Base-by-base conservation (phyloP, 2,329 filamentous ascomycete species). In the Neurospora sp. region DNA sequence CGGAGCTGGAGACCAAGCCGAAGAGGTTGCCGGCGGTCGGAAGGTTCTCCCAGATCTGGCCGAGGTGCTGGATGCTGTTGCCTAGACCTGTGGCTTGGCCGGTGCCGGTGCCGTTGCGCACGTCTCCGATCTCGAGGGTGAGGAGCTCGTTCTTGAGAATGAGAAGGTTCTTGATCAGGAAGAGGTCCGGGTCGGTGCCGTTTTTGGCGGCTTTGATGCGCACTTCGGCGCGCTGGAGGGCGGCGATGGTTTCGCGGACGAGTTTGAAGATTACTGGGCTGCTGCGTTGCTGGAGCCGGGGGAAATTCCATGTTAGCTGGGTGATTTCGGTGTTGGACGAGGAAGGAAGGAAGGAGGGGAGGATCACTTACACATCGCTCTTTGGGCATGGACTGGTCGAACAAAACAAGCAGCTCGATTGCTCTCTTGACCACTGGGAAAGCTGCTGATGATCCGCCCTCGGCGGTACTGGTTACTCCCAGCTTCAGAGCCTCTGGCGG, bases 61-160 rank as follows among this genome's bases (percentile, higher is more conserved):
- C 81, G 75, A 90, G 90, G 75, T 90, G 87, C 74, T 89, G 86
- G 82, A 87, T 84, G 4, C 82, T 81, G 17, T 81, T 7, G 81
- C 79, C 66, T 86, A 83, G 42, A 62, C 67, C 5, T 67, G 67
- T 4, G 43, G 58, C 17, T 38, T 40, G 28, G 11, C 52, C 38
- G 33, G 58, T n/a, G 17, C 38, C 38, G 40, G 10, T 28, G 39
- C 68, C 71, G 69, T 85, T 85, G 71, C 87, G 82, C 17, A 89
- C 85, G 73, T 90, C 87, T 68, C 87, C 94, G 74, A 99, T 97
- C 81, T 99, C 96, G 72, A 99, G 93, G 10, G 94, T 94, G 36
- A 99, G 90, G 68, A 99, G 91, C 78, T 97, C 93, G 78, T 97
- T 96, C 80, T 98, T 98, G 68, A 99, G 87, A 67, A 97, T 90